Evolutionary conservation across 345 rosid genomes (phyloP).

Genomic region (Carallia brachiata): DNA sequence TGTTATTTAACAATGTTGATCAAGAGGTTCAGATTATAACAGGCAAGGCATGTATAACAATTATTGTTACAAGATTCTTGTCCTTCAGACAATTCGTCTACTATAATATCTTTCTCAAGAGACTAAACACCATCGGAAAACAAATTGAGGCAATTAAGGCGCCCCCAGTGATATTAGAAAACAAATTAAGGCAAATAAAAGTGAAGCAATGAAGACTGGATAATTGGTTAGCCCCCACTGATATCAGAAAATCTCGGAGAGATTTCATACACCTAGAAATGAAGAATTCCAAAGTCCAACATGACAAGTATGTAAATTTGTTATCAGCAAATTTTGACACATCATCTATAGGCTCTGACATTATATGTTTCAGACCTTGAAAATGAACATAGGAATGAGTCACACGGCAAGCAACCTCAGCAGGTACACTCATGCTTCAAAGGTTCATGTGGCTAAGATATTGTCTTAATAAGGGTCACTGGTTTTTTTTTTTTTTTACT

Average conservation of each 20-base stretch:
- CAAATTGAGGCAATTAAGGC: not conserved
- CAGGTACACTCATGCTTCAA: constrained; percentile 3
- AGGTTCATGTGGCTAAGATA: not conserved
- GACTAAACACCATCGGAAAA: not conserved
- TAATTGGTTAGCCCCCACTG: not conserved
- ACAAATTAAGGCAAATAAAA: not conserved
- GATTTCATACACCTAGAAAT: not conserved
- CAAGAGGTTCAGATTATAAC: not conserved
- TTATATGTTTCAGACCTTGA: not conserved
- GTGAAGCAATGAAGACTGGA: not conserved
- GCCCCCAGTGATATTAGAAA: not conserved
- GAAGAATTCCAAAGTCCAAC: not conserved
- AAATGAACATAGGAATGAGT: too few relatives aligned
- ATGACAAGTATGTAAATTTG: not conserved
- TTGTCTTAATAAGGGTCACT: too few relatives aligned
- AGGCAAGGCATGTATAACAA: not conserved
- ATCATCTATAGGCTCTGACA: not conserved
- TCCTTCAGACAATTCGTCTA: constrained; percentile 8
- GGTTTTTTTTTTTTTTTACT: not conserved
- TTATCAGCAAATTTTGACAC: not conserved
- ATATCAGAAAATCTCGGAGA: not conserved
- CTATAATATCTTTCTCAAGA: constrained; percentile 6
- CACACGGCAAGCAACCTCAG: too few relatives aligned
- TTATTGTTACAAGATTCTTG: constrained; percentile 7
- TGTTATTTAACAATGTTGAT: not conserved